A percentile compares a stretch with the other conserved stretches of the same genome.
phyloP scores from a whole-genome alignment of 352 stramenopile species.

The Globisporangium ultimum region DNA sequence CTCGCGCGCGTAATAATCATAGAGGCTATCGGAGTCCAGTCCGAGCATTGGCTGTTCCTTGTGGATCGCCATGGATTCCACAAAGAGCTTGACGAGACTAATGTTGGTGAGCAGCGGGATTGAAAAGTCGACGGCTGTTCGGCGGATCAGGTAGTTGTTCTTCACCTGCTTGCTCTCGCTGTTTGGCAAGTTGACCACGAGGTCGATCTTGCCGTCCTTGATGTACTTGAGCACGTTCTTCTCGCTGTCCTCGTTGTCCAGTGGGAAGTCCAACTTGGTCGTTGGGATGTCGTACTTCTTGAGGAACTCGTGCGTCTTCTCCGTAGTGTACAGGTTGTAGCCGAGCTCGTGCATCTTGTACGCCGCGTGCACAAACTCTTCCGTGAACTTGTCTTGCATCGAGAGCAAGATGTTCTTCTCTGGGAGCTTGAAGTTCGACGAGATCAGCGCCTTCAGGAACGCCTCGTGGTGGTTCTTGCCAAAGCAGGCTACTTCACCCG shows the following conservation, averaged over 20 bases:
- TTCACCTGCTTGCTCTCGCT: slow-evolving; percentile 83
- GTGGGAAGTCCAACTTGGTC: slow-evolving; percentile 80
- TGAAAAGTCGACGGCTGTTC: slow-evolving; percentile 91
- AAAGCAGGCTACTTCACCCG: slow-evolving; percentile 98
- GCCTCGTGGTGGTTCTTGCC: slow-evolving; percentile 77
- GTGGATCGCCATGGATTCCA: slow-evolving; percentile 91
- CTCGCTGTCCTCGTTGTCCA: slow-evolving; percentile 51
- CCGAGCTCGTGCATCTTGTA: slow-evolving; percentile 95
- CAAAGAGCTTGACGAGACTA: slow-evolving; percentile 91
- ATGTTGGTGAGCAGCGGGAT: slow-evolving; percentile 92
- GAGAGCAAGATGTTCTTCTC: slow-evolving; percentile 96
- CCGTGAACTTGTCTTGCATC: slow-evolving; percentile 93
- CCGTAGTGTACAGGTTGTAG: slow-evolving; percentile 94
- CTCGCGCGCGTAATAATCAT: slow-evolving; percentile 97
- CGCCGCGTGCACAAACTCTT: slow-evolving; percentile 94
- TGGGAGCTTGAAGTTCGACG: slow-evolving; percentile 94
- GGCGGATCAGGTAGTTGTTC: slow-evolving; percentile 93
- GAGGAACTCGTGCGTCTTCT: slow-evolving; percentile 90
- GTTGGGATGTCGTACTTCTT: slow-evolving; percentile 86
- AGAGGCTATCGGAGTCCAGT: slow-evolving; percentile 94
- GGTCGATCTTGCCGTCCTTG: slow-evolving; percentile 93
- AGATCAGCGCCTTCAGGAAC: slow-evolving; percentile 87
- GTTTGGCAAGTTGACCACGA: slow-evolving; percentile 93
- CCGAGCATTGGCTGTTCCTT: slow-evolving; percentile 91
- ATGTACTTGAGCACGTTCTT: slow-evolving; percentile 90